A percentile compares a stretch with the other conserved stretches of the same genome.
phyloP scores from a whole-genome alignment of 768 basidiomycete genomes.

The Amanita molliuscula region DNA sequence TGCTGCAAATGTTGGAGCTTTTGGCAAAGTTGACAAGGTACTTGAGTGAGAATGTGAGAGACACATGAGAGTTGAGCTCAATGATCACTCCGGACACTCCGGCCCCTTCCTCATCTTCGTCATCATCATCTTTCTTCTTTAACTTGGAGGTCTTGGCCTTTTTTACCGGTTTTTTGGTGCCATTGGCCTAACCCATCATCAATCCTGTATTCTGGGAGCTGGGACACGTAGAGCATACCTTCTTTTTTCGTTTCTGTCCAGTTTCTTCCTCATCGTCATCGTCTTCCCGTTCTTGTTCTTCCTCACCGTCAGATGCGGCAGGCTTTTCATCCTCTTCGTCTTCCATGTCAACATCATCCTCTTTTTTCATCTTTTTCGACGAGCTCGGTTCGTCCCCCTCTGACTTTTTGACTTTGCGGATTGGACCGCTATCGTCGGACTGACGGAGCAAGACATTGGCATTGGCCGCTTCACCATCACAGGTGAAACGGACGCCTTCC shows the following conservation, averaged over 20 bases:
- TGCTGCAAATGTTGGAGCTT: conserved; percentile 61
- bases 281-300: conserved; percentile 30
- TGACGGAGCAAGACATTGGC: conserved; percentile 80
- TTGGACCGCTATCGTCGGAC: conserved; percentile 39
- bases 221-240: conserved; percentile 23
- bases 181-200: conserved; percentile 19
- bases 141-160: conserved; percentile 45
- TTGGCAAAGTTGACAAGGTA: conserved; percentile 97
- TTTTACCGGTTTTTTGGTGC: conserved; percentile 31
- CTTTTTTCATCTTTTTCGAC: conserved; percentile 35
- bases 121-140: conserved; percentile 40
- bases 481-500: conserved; percentile 88
- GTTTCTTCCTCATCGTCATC: conserved; percentile 42
- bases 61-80: conserved; percentile 85
- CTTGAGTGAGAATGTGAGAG: conserved; percentile 91
- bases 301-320: conserved; percentile 36
- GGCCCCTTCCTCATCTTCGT: conserved; percentile 21
- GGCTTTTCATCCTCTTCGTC: conserved; percentile 36
- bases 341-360: conserved; percentile 34
- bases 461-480: conserved; percentile 92
- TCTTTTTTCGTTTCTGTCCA: conserved; percentile 68
- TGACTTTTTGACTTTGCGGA: conserved; percentile 27
- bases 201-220: not conserved
- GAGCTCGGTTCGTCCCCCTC: conserved; percentile 26
- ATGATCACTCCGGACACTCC: conserved; percentile 43